Evolutionary conservation across 2,329 filamentous ascomycete species (phyloP), one percentile per base, ranked within the genome.

Genomic region (Blastomyces parvus): DNA sequence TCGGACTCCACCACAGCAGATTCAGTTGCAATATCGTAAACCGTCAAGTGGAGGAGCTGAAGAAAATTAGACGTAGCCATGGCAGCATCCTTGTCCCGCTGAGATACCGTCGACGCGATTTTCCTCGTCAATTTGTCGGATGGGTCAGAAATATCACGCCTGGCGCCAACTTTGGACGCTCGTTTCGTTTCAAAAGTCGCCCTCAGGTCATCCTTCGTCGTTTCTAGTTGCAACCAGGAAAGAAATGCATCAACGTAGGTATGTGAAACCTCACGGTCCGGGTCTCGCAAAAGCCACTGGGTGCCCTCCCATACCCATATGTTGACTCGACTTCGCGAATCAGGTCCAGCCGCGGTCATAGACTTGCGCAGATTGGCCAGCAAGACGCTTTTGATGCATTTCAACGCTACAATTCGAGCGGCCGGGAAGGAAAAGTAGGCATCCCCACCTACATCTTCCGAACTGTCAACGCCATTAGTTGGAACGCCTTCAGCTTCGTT

Each of bases 261-360:
- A 72, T 88, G 88, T 62, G 92, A 86, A 42, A 97, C 91, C 40
- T 85, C 82, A 40, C 85, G 85, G 69, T 92, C 88, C 0, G 85
- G 82, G 70, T 97, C 93, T 46, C 89, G 86, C 25, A 97, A 79
- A 55, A 97, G 84, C 90, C 91, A 96, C 66, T 97, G 91, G 0
- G 92, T 96, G n/a, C 90, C 91, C 74, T 97, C 92, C 94, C 94
- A 99, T 0, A 92, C 88, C 62, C 89, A 84, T 9, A 96, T 82
- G 0, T 89, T 87, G 0, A 95, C 89, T 50, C 82, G 85, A 72
- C 88, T 90, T 66, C 91, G 84, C 6, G 86, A 85, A 60, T 94
- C 83, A 38, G 84, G 84, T 60, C 80, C 82, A 72, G 82, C 86
- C 67, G 82, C 83, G 67, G 79, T 81, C 64, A 82, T 78, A 67